Percentiles rank a stretch among this genome's conserved stretches.
These are phyloP conservation scores for Phlyctochytrium arcticum DNA, from an alignment of 192 early-diverging fungal species.

Conservation along the genomic window DNA sequence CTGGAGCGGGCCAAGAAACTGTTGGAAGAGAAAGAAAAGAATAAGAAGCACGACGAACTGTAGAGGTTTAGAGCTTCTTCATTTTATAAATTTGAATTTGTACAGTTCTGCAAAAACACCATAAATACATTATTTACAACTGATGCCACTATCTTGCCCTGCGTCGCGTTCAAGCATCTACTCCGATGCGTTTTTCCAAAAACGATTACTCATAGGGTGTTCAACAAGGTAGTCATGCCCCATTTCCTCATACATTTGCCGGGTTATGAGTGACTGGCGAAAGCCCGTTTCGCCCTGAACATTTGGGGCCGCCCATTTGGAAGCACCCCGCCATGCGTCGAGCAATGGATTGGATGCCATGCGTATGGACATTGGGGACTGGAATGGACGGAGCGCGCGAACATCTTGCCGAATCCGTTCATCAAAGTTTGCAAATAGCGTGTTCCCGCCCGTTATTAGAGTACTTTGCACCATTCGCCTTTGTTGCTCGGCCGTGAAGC, in stretches of 20 bases:
- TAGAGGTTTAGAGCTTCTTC: constrained; percentile 17
- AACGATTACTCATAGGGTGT: constrained; percentile 74
- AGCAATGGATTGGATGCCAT: constrained; percentile 65
- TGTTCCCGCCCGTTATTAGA: constrained; percentile 77
- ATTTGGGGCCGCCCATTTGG: constrained; percentile 52
- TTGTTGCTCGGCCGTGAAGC: constrained; percentile 20
- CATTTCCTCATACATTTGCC: constrained; percentile 74
- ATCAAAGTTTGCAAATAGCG: constrained; percentile 58
- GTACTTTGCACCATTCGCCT: constrained; percentile 56
- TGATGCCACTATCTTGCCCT: not conserved
- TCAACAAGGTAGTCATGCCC: constrained; percentile 85
- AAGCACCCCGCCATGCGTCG: constrained; percentile 85
- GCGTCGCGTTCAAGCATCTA: too few species aligned
- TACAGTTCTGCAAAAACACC: not conserved
- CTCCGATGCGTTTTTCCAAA: too few species aligned
- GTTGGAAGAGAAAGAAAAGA: constrained; percentile 39
- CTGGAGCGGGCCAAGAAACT: constrained; percentile 32
- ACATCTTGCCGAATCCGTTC: constrained; percentile 63
- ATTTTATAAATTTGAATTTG: not conserved
- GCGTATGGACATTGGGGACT: constrained; percentile 51
- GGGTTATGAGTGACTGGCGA: constrained; percentile 52
- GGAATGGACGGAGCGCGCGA: constrained; percentile 58
- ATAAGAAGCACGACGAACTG: constrained; percentile 46
- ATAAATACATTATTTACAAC: not conserved
- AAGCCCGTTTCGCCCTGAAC: constrained; percentile 30